Percentiles rank a stretch among this genome's conserved stretches.
These are phyloP conservation scores for Platanus orientalis DNA, from an alignment of 164 flowering plant species.

Conservation along the genomic window DNA sequence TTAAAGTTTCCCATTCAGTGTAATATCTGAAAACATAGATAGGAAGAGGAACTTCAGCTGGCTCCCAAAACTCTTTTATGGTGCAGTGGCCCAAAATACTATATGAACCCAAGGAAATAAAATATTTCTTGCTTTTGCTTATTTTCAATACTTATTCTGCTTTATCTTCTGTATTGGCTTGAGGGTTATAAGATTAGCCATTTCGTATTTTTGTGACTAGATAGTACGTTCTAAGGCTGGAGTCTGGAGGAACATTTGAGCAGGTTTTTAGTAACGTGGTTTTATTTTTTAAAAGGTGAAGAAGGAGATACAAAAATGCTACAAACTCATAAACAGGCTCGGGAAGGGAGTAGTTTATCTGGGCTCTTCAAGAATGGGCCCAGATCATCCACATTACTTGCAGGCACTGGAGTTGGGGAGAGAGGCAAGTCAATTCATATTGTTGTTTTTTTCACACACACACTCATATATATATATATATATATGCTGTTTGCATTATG, in stretches of 20 bases:
- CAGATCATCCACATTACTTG: constrained; percentile 67
- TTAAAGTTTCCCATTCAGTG: no score
- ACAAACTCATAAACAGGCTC: constrained; percentile 66
- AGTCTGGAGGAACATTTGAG: not conserved
- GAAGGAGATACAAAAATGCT: constrained; percentile 69
- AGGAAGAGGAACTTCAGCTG: no score
- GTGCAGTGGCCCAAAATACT: not conserved
- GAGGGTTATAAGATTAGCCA: not conserved
- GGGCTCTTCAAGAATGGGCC: constrained; percentile 81
- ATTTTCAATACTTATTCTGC: not conserved
- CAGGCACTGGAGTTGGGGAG: constrained; percentile 60
- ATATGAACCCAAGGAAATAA: not conserved
- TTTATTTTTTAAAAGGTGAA: constrained; percentile 49
- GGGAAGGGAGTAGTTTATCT: constrained; percentile 89
- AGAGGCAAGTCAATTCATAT: constrained; percentile 46
- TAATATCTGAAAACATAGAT: no score
- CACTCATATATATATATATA: not conserved
- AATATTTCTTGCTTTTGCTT: not conserved
- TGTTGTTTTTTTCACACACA: not conserved
- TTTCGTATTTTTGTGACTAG: not conserved
- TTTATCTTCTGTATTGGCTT: not conserved
- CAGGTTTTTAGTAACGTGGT: not conserved
- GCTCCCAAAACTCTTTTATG: not conserved
- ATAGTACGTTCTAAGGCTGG: not conserved
- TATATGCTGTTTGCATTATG: no score